Evolutionary conservation across 2,329 filamentous ascomycete genomes (phyloP), one percentile per base, ranked within the genome.

Genomic region (Neoscytalidium dimidiatum): DNA sequence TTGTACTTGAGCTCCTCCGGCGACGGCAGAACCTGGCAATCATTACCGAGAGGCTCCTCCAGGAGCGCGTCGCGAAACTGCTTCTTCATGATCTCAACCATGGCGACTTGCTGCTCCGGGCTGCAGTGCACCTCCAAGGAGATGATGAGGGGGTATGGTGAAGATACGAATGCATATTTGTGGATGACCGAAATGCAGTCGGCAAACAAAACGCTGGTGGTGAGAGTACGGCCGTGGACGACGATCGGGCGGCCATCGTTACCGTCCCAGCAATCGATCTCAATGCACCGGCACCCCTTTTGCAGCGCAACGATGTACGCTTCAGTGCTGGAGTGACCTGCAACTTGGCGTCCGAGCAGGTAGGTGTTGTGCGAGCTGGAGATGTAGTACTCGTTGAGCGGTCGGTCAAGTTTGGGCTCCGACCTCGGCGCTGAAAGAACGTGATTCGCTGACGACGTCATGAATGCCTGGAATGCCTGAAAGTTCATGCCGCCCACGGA

Each of bases 361-460:
- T 99, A 99, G 0, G 95, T 99, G 78, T 99, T 99, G 83, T 99
- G 95, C 1, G 95, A 98, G 81, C 94, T 97, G 1, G 94, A 98
- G 69, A 99, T 95, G 81, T 93, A 97, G 78, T 99, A 99, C 75
- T 98, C 94, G 75, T 96, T 97, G 75, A 98, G 82, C 0, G 95
- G 95, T 26, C 91, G 88, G 73, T 96, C 88, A 63, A 97, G 86
- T 5, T 82, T 82, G 64, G 88, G 87, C 29, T 87, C 80, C 13
- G 85, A 78, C n/a, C 86, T 85, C 67, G 85, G 83, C 46, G 85
- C 84, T 29, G 85, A 79, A 46, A 92, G 84, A 2, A 91, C 84
- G 2, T 87, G 83, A 72, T 96, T 96, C 70, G 88, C 70, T 60
- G 72, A 66, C 14, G 76, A 78, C 3, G 71, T 74, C 58, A 78